Conservation (phyloP, 768 basidiomycete genomes). For the Lentinula edodes region DNA sequence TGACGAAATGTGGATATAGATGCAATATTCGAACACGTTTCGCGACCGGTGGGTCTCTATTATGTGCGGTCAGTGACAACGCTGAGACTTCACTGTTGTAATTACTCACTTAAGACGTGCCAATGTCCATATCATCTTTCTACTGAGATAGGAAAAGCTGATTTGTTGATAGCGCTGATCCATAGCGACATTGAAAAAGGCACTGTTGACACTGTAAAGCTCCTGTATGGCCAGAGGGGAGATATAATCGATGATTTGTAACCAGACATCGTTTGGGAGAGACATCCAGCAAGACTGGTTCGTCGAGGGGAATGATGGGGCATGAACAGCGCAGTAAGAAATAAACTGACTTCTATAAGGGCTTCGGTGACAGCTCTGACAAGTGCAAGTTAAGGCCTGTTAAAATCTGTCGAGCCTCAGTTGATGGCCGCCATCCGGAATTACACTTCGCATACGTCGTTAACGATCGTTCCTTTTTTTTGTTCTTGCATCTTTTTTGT, state of each 20-base stretch:
- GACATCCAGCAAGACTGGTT: constrained; percentile 1
- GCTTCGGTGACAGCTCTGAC: constrained; percentile 1
- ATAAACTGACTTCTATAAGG: neutral
- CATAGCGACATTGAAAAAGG: constrained; percentile 30
- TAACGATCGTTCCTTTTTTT: neutral
- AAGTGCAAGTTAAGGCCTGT: neutral
- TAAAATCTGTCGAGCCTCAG: neutral
- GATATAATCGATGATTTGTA: constrained; percentile 28
- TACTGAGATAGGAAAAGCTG: constrained; percentile 44
- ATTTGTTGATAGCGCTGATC: constrained; percentile 42
- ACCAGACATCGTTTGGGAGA: constrained; percentile 27
- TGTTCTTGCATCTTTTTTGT: neutral
- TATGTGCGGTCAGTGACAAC: neutral
- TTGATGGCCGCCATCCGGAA: neutral
- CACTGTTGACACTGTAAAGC: constrained; percentile 31
- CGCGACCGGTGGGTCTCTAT: constrained; percentile 43
- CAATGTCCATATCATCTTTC: constrained; percentile 28
- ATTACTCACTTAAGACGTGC: constrained; percentile 25
- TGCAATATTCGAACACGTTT: constrained; percentile 42
- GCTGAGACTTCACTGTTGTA: neutral
- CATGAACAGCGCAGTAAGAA: neutral
- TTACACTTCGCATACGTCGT: neutral
- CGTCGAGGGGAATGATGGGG: neutral
- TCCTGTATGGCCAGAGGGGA: constrained; percentile 25
- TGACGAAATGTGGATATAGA: constrained; percentile 39